Conservation (phyloP, 768 basidiomycete species). For the Termitomyces sp. region DNA sequence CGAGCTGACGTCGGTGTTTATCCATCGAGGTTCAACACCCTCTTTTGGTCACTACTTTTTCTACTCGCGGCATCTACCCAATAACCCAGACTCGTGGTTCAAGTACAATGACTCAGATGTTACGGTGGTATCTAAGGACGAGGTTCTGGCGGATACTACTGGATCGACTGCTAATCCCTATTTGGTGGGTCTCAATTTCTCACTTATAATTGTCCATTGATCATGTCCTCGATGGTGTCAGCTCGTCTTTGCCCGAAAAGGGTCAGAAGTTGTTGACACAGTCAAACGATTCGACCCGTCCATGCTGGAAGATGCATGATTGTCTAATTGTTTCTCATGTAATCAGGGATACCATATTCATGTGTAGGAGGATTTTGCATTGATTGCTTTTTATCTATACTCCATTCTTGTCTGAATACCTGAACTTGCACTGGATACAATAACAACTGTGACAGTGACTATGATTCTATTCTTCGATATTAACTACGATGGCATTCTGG, state of each 20-base stretch:
- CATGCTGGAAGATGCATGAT: conserved; percentile 19
- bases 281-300: conserved; percentile 61
- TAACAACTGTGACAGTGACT: neutral
- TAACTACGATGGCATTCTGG: conserved; percentile 34
- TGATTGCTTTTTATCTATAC: conserved; percentile 4
- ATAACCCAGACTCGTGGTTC: conserved; percentile 83
- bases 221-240: conserved; percentile 22
- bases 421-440: neutral
- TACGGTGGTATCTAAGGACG: conserved; percentile 68
- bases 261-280: conserved; percentile 74
- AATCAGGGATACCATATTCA: conserved; percentile 13
- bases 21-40: conserved; percentile 86
- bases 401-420: neutral
- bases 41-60: conserved; percentile 96
- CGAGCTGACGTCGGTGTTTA: conserved; percentile 91
- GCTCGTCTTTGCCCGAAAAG: conserved; percentile 85
- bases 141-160: conserved; percentile 89
- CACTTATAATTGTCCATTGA: conserved; percentile 7
- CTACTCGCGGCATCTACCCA: conserved; percentile 85
- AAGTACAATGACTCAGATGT: conserved; percentile 96
- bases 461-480: conserved; percentile 15
- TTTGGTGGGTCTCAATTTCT: conserved; percentile 48
- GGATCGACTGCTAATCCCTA: conserved; percentile 89
- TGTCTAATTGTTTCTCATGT: conserved; percentile 5
- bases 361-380: conserved; percentile 12